Base-by-base conservation (phyloP, 2,329 filamentous ascomycete species). In the Geosmithia putterillii region DNA sequence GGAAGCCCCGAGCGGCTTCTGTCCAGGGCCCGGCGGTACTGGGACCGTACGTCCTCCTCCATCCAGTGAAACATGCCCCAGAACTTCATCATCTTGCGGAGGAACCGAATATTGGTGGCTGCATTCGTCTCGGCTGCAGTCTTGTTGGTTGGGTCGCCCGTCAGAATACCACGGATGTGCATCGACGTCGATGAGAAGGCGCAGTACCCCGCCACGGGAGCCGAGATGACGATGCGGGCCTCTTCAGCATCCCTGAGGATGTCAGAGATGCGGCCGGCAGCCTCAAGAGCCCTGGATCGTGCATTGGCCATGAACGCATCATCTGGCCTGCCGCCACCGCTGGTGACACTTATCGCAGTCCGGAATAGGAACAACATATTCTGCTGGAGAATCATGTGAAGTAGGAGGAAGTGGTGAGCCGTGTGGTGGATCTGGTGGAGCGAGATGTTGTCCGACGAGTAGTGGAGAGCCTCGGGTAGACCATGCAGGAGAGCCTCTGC, bases 51-150 rank as follows among this genome's bases (percentile, higher is more conserved):
- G 54, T 90, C 92, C 57, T 96, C 89, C 1, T 87, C 83, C 75
- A 96, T 89, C 65, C 88, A 95, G 58, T 95, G 86, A 57, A 96
- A 95, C 83, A 95, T 94, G 47, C 90, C 92, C 92, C 92, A 98
- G 55, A 92, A 89, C 47, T 86, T 86, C 69, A 95, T 95, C 86
- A 96, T 94, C 62, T 86, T 92, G 44, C 83, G 83, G 38, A 98
- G 66, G 54, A 92, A 96, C 55, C 83, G 86, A 53, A 96, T 83
- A 50, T 95, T 96, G 50, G 81, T 85, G 1, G 84, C 80, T 15
- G 95, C 69, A 54, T 95, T 89, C 50, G 81, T 79, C 63, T 94
- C 95, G 8, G 86, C 87, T 8, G 77, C 75, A 12, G 76, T 73
- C 58, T 94, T 86, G 41, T 94, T 73, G 10, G 76, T 67, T 14